Evolutionary conservation across 2,329 filamentous ascomycete genomes (phyloP).

Genomic region (Ophiostoma novo-ulmi): DNA sequence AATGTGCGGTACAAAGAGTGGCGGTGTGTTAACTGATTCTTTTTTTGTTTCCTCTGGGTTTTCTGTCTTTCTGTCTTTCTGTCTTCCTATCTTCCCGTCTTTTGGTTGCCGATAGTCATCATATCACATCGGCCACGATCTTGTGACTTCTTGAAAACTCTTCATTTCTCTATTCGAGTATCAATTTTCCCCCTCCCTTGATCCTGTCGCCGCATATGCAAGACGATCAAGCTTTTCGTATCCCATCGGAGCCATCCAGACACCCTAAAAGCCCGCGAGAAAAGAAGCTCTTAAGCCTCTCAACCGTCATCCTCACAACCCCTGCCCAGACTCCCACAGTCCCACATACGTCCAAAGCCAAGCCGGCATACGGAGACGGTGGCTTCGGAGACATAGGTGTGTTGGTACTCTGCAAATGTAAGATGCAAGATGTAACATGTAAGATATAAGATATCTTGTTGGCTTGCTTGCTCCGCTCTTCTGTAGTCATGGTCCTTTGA

Average conservation of each 20-base stretch:
- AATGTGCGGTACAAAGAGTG: not conserved
- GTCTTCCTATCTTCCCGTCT: not conserved
- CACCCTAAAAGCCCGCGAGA: not conserved
- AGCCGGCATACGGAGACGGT: conserved; percentile 4
- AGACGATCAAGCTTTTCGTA: not conserved
- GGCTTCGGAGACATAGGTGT: not conserved
- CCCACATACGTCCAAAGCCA: not conserved
- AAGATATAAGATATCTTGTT: not conserved
- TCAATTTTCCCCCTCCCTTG: not conserved
- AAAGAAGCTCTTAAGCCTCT: not conserved
- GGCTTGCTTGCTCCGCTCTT: not conserved
- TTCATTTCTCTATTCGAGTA: not conserved
- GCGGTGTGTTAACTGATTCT: not conserved
- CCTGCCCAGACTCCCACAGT: conserved; percentile 1
- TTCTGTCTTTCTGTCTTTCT: not conserved
- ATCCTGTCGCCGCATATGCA: conserved; percentile 6
- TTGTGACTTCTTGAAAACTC: not conserved
- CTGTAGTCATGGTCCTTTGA: too few species aligned
- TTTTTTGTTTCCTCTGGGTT: not conserved
- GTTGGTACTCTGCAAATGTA: not conserved
- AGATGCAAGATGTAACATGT: not conserved
- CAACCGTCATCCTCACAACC: not conserved
- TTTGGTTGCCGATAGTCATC: too few species aligned
- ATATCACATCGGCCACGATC: not conserved
- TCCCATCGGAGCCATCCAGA: not conserved